These are phyloP conservation scores for Pseudoperonospora humuli DNA, from an alignment of 352 stramenopile species.

Conservation along the genomic window DNA sequence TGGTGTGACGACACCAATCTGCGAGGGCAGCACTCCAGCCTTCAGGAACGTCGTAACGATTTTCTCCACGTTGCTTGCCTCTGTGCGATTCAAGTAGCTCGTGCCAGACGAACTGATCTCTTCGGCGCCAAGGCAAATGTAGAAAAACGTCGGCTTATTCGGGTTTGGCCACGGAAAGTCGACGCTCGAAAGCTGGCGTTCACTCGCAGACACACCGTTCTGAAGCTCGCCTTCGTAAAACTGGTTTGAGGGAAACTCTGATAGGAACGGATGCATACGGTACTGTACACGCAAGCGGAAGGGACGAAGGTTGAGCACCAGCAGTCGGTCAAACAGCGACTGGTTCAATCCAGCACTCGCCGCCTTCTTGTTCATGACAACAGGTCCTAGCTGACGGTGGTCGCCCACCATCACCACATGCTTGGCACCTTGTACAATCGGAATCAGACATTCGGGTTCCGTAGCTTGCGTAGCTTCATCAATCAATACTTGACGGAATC, in stretches of 20 bases:
- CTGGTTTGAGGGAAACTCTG: slow-evolving; percentile 98
- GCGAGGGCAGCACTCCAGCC: slow-evolving; percentile 80
- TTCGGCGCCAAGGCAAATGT: slow-evolving; percentile 93
- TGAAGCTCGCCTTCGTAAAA: slow-evolving; percentile 99
- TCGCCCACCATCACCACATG: slow-evolving; percentile 99
- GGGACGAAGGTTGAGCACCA: slow-evolving; percentile 92
- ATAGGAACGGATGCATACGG: slow-evolving; percentile 98
- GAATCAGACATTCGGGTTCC: slow-evolving; percentile 98
- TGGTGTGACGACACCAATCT: slow-evolving; percentile 97
- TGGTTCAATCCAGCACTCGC: slow-evolving; percentile 95
- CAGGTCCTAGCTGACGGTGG: slow-evolving; percentile 95
- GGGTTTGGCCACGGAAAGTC: slow-evolving; percentile 97
- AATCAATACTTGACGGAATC: slow-evolving; percentile 98
- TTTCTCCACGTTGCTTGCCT: slow-evolving; percentile 97
- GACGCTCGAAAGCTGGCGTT: slow-evolving; percentile 82
- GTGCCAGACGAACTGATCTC: slow-evolving; percentile 97
- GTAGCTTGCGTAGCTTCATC: slow-evolving; percentile 99
- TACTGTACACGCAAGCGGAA: slow-evolving; percentile 99
- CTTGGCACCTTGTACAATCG: slow-evolving; percentile 97
- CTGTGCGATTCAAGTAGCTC: slow-evolving; percentile 97
- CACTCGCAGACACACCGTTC: slow-evolving; percentile 95
- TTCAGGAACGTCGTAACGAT: slow-evolving; percentile 96
- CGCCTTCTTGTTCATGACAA: slow-evolving; percentile 99
- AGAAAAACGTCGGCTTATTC: slow-evolving; percentile 98
- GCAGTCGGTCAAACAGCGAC: slow-evolving; percentile 96